Evolutionary conservation across 78 protist species (phyloP).

Genomic region (Planoprotostelium fungivorum): DNA sequence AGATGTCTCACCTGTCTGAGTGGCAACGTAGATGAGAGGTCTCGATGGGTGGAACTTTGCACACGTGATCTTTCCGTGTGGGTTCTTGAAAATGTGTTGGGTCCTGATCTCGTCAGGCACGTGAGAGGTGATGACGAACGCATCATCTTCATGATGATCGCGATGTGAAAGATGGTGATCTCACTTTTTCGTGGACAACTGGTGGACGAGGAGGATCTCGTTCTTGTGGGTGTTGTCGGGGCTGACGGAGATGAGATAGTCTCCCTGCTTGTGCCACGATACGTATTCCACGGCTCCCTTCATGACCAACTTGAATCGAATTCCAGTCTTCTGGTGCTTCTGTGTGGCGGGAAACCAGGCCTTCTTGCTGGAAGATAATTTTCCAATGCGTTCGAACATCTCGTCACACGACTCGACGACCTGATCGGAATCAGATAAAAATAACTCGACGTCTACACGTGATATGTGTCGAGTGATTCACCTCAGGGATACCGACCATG

Average conservation of each 20-base stretch:
- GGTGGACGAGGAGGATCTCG: neutral
- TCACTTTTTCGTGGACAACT: neutral
- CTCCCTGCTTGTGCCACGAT: constrained; percentile 92
- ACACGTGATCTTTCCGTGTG: neutral
- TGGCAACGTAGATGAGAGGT: constrained; percentile 92
- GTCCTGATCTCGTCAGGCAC: no score
- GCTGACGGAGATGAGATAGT: constrained; percentile 81
- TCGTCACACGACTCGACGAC: neutral
- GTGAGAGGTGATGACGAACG: no score
- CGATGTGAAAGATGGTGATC: no score
- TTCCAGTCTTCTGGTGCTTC: neutral
- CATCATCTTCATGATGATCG: neutral
- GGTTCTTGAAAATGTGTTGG: neutral
- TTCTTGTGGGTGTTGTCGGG: constrained; percentile 30
- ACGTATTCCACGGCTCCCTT: constrained; percentile 16
- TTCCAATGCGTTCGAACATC: neutral
- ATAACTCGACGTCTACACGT: no score
- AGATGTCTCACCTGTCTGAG: constrained; percentile 59
- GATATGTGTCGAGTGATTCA: no score
- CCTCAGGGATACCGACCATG: neutral
- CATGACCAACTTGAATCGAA: neutral
- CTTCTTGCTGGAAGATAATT: neutral
- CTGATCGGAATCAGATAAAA: neutral
- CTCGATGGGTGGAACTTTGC: constrained; percentile 91
- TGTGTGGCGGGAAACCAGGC: neutral